A percentile compares a stretch with the other conserved stretches of the same genome.
phyloP scores from a whole-genome alignment of 2,329 filamentous ascomycete genomes.

The Didymella arachidicola region DNA sequence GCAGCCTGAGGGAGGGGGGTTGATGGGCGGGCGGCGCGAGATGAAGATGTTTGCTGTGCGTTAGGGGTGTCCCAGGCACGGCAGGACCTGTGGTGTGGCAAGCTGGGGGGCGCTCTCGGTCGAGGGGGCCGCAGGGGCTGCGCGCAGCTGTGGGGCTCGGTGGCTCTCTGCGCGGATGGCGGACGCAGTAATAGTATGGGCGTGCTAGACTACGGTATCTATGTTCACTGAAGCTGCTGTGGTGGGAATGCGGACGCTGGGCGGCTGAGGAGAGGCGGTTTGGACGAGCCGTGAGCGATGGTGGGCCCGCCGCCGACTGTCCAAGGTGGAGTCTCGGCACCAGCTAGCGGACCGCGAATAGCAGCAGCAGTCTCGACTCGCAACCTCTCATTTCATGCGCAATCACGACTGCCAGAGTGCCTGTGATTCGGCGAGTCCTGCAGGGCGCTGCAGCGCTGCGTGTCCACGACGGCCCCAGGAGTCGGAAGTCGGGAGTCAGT shows the following conservation, averaged over 20 bases:
- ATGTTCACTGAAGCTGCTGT: conserved; percentile 24
- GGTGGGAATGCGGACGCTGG: conserved; percentile 19
- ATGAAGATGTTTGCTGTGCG: conserved; percentile 45
- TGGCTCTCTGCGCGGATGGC: conserved; percentile 10
- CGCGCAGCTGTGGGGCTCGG: conserved; percentile 23
- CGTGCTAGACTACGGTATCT: conserved; percentile 8
- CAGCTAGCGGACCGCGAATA: conserved; percentile 20
- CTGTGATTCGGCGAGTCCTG: conserved; percentile 8
- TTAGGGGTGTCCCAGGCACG: conserved; percentile 42
- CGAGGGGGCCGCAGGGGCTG: conserved; percentile 26
- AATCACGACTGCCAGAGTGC: conserved; percentile 1
- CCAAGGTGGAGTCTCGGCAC: conserved; percentile 13
- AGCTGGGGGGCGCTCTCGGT: conserved; percentile 14
- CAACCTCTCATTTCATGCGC: conserved; percentile 19
- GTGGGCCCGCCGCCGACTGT: conserved; percentile 4
- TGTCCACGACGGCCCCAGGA: conserved; percentile 1
- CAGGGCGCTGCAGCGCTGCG: background rate
- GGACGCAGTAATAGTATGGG: conserved; percentile 13
- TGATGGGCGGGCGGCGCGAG: conserved; percentile 34
- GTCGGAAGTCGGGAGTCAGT: no score
- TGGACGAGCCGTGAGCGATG: conserved; percentile 18
- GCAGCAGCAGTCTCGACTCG: conserved; percentile 6
- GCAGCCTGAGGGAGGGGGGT: background rate
- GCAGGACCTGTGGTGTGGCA: conserved; percentile 26
- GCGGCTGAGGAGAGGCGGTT: conserved; percentile 10